These are phyloP conservation scores for Austroboletus festivus DNA, from an alignment of 768 basidiomycete species.

Conservation along the genomic window DNA sequence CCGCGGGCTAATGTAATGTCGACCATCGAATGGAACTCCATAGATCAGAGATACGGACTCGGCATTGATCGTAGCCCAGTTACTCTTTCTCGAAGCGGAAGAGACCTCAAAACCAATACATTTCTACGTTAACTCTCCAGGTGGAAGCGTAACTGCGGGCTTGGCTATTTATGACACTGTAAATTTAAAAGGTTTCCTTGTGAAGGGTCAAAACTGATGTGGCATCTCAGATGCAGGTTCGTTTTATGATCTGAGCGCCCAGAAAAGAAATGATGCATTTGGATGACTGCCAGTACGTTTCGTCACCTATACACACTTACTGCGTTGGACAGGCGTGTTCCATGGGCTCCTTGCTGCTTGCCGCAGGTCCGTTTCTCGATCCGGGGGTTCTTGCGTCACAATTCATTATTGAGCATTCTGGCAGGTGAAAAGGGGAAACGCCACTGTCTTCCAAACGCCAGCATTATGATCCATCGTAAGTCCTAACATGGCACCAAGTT, in stretches of 20 bases:
- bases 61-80: slow-evolving; percentile 83
- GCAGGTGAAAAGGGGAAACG: slow-evolving; percentile 82
- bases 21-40: slow-evolving; percentile 8
- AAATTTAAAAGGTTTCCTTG: slow-evolving; percentile 26
- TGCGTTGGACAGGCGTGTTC: slow-evolving; percentile 93
- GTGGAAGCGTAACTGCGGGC: slow-evolving; percentile 93
- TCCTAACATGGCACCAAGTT: slow-evolving; percentile 3
- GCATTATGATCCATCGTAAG: slow-evolving; percentile 98
- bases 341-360: slow-evolving; percentile 92
- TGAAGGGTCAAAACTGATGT: slow-evolving; percentile 14
- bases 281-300: slow-evolving; percentile 65
- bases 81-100: slow-evolving; percentile 95
- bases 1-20: slow-evolving; percentile 8
- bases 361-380: slow-evolving; percentile 54
- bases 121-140: slow-evolving; percentile 95
- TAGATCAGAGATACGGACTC: slow-evolving; percentile 91
- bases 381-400: slow-evolving; percentile 7
- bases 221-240: slow-evolving; percentile 68
- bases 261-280: slow-evolving; percentile 25
- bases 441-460: slow-evolving; percentile 88
- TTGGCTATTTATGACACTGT: slow-evolving; percentile 98
- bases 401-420: slow-evolving; percentile 9
- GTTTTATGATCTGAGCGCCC: slow-evolving; percentile 11
- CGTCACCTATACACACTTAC: slow-evolving; percentile 94
- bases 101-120: slow-evolving; percentile 93